A percentile compares a stretch with the other conserved stretches of the same genome.
Evolutionary conservation across 2,329 filamentous ascomycete genomes (phyloP).

Genomic region (Simplicillium sp.): DNA sequence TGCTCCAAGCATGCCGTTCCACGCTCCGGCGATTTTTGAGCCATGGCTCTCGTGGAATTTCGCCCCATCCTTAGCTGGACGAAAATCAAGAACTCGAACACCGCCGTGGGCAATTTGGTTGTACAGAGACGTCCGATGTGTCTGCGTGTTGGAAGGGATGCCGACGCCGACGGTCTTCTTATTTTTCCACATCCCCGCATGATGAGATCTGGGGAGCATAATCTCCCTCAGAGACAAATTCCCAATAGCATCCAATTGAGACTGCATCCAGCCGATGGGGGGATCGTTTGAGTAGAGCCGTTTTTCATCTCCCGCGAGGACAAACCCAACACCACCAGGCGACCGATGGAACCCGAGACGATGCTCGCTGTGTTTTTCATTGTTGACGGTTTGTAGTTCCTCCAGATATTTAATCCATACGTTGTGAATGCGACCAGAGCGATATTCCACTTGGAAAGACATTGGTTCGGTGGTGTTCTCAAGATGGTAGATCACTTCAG

Average conservation of each 20-base stretch:
- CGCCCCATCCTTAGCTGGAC: constrained; percentile 7
- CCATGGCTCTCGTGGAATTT: constrained; percentile 14
- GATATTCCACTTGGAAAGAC: constrained; percentile 16
- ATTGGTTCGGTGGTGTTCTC: constrained; percentile 15
- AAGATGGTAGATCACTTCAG: constrained; percentile 18
- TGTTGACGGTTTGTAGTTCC: constrained; percentile 13
- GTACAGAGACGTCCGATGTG: constrained; percentile 11
- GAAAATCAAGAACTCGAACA: constrained; percentile 19
- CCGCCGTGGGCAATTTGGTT: constrained; percentile 17
- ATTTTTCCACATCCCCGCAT: constrained; percentile 17
- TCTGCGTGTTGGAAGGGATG: constrained; percentile 12
- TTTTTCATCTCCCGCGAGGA: constrained; percentile 19
- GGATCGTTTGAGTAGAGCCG: constrained; percentile 17
- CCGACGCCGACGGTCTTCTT: constrained; percentile 5
- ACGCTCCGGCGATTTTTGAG: constrained; percentile 4
- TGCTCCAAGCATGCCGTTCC: constrained; percentile 16
- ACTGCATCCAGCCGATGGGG: constrained; percentile 19
- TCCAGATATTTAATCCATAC: constrained; percentile 13
- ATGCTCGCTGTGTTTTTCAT: constrained; percentile 4
- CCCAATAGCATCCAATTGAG: constrained; percentile 14
- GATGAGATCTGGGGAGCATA: constrained; percentile 20
- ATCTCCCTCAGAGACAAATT: constrained; percentile 18
- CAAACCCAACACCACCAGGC: constrained; percentile 15
- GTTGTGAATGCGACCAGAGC: constrained; percentile 1
- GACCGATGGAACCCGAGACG: constrained; percentile 9